phyloP scores from a whole-genome alignment of 345 rosid species.

The Eucalyptus victrix region DNA sequence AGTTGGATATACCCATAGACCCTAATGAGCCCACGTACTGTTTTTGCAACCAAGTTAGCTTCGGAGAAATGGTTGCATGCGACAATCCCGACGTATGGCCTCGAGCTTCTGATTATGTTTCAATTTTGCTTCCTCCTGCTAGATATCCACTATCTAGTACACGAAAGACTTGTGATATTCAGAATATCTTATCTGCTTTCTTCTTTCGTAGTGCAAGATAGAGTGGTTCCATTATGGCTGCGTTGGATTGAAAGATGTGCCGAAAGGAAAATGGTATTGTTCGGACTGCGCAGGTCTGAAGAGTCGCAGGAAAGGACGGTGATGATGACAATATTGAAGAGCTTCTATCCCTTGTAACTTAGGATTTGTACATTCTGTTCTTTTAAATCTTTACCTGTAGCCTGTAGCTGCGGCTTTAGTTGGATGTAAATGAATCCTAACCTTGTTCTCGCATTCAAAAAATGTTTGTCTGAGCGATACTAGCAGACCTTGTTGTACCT shows the following conservation, averaged over 20 bases:
- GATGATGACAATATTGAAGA: neutral
- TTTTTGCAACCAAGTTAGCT: conserved; percentile 93
- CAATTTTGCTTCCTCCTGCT: neutral
- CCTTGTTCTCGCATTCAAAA: neutral
- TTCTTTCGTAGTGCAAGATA: conserved; percentile 68
- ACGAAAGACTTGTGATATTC: neutral
- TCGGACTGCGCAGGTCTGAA: conserved; percentile 59
- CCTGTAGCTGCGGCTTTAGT: neutral
- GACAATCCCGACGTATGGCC: conserved; percentile 70
- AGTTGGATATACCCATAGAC: conserved; percentile 88
- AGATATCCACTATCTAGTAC: neutral
- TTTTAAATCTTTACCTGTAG: neutral
- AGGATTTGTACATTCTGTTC: neutral
- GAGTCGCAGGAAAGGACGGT: conserved; percentile 65
- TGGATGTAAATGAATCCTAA: neutral
- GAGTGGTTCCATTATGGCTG: conserved; percentile 99
- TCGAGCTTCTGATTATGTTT: neutral
- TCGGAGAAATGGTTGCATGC: conserved; percentile 94
- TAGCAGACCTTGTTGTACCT: neutral
- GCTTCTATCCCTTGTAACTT: neutral
- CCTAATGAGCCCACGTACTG: conserved; percentile 97
- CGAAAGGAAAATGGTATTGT: conserved; percentile 94
- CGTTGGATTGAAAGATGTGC: conserved; percentile 79
- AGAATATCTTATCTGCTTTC: neutral
- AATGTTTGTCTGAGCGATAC: neutral